Percentiles rank a stretch among this genome's conserved stretches.
phyloP scores from a whole-genome alignment of 257 asterid genomes.

The Nicotiana obtusifolia region DNA sequence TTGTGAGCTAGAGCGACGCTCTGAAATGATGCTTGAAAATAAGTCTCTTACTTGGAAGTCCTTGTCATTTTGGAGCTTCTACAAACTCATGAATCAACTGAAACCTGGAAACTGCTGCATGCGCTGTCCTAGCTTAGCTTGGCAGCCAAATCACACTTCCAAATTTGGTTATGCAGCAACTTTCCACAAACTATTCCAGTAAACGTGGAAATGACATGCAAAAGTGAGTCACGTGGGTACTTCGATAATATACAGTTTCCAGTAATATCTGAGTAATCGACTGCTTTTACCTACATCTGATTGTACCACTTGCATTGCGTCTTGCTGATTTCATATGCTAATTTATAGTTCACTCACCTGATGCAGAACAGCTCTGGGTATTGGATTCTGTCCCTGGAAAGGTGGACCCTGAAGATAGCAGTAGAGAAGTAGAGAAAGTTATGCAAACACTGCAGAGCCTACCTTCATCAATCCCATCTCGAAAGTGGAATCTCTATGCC shows the following conservation, averaged over 20 bases:
- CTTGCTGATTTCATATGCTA: background rate
- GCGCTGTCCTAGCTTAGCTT: background rate
- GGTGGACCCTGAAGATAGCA: constrained; percentile 42
- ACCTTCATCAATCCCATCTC: constrained; percentile 63
- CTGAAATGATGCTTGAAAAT: background rate
- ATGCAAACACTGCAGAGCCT: constrained; percentile 60
- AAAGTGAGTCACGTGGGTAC: background rate
- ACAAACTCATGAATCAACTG: background rate
- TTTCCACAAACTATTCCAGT: background rate
- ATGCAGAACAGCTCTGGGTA: constrained; percentile 92
- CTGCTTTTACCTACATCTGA: background rate
- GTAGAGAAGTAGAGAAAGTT: constrained; percentile 92
- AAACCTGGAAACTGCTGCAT: background rate
- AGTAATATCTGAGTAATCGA: background rate
- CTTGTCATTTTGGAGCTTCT: background rate
- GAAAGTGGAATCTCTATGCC: constrained; percentile 46
- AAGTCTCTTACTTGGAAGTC: background rate
- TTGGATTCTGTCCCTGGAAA: constrained; percentile 90
- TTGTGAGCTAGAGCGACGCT: background rate
- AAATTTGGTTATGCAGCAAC: background rate
- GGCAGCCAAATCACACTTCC: background rate
- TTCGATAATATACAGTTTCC: background rate
- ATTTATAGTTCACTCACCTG: constrained; percentile 13
- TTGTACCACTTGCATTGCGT: background rate
- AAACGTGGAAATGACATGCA: background rate